Evolutionary conservation across 2,329 filamentous ascomycete species (phyloP).

Genomic region (Juglanconis juglandina): DNA sequence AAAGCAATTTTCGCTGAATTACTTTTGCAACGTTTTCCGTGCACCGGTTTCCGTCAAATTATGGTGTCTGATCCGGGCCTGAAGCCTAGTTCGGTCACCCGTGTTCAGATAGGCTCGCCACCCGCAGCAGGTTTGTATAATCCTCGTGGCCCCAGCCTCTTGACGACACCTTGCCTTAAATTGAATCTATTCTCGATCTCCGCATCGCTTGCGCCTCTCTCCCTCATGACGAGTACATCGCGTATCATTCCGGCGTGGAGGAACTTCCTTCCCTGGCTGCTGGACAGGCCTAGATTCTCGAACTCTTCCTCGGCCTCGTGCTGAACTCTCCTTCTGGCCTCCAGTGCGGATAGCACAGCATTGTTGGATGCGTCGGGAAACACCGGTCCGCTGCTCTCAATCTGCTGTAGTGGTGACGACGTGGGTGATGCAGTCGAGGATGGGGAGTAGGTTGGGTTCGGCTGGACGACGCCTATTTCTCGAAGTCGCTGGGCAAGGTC

Average conservation of each 20-base stretch:
- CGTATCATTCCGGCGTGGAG: conserved; percentile 46
- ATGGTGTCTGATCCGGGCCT: too few relatives aligned
- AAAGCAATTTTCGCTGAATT: neutral
- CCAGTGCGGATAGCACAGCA: conserved; percentile 46
- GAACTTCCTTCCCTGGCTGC: conserved; percentile 39
- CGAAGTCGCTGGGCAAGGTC: conserved; percentile 50
- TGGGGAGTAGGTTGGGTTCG: conserved; percentile 51
- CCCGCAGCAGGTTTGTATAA: conserved; percentile 36
- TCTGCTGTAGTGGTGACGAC: conserved; percentile 7
- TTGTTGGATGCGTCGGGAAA: conserved; percentile 36
- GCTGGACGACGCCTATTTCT: conserved; percentile 53
- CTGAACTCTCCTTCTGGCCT: conserved; percentile 44
- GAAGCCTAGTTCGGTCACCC: neutral
- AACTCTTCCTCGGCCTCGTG: conserved; percentile 42
- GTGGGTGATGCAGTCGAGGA: conserved; percentile 41
- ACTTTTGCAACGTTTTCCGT: neutral
- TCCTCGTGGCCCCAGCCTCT: conserved; percentile 39
- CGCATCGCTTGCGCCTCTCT: conserved; percentile 32
- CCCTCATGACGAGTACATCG: conserved; percentile 43
- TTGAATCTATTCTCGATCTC: conserved; percentile 46
- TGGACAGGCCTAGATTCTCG: conserved; percentile 34
- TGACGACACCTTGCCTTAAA: conserved; percentile 44
- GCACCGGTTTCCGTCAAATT: too few relatives aligned
- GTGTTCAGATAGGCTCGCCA: neutral
- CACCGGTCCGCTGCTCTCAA: conserved; percentile 17